Evolutionary conservation across 2,329 filamentous ascomycete genomes (phyloP).

Genomic region (Scleromitrula shiraiana): DNA sequence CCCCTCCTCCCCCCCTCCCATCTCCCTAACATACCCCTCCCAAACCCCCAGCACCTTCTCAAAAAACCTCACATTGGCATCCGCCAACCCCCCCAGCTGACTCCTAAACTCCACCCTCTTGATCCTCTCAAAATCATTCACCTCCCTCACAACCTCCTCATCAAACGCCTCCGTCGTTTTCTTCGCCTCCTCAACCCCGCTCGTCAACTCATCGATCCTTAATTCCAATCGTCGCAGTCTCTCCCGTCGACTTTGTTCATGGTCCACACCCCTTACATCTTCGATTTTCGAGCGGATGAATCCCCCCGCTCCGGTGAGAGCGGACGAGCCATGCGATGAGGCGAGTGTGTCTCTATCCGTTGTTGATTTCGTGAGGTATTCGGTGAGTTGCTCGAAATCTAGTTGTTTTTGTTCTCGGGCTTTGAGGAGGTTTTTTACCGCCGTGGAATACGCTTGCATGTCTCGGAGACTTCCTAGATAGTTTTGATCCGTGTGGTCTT

Average conservation of each 20-base stretch:
- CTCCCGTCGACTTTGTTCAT: slow-evolving; percentile 84
- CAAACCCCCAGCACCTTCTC: slow-evolving; percentile 70
- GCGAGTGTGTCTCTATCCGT: slow-evolving; percentile 65
- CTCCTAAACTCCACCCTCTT: slow-evolving; percentile 88
- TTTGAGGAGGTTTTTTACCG: slow-evolving; percentile 81
- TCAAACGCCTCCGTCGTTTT: slow-evolving; percentile 88
- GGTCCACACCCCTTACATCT: slow-evolving; percentile 92
- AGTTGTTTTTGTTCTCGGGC: slow-evolving; percentile 95
- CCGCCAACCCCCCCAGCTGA: slow-evolving; percentile 74
- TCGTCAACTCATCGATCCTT: slow-evolving; percentile 83
- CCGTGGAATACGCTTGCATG: slow-evolving; percentile 90
- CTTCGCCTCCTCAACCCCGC: slow-evolving; percentile 81
- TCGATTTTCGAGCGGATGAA: slow-evolving; percentile 94
- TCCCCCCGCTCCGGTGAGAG: slow-evolving; percentile 67
- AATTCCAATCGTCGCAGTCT: slow-evolving; percentile 84
- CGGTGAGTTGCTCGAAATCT: slow-evolving; percentile 90
- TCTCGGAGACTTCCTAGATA: slow-evolving; percentile 88
- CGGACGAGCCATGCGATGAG: slow-evolving; percentile 52
- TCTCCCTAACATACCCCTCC: slow-evolving; percentile 83
- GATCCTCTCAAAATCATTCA: slow-evolving; percentile 91
- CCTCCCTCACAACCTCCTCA: slow-evolving; percentile 89
- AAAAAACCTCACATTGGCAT: slow-evolving; percentile 84
- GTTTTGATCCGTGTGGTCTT: slow-evolving; percentile 89
- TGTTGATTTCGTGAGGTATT: slow-evolving; percentile 89
- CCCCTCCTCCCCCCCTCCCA: slow-evolving; percentile 38